Evolutionary conservation across 805 yeast species (phyloP).

Genomic region (Scheffersomyces stipitis): DNA sequence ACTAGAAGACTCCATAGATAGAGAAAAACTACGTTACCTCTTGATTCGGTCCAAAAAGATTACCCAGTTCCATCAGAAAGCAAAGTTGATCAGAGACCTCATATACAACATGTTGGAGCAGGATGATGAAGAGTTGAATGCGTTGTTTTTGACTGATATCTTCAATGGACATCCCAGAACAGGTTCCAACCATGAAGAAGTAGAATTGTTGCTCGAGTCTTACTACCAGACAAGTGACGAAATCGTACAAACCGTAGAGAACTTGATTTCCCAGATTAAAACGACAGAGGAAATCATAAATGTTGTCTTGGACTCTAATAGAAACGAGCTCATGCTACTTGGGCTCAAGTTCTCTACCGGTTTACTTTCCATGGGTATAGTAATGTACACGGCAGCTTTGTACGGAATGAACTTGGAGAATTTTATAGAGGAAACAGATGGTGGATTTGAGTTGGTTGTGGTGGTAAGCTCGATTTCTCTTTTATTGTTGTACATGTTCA

Average conservation of each 20-base stretch:
- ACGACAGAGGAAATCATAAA: conserved; percentile 95
- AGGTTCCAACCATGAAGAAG: conserved; percentile 75
- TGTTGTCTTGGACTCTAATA: conserved; percentile 87
- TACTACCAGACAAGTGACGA: conserved; percentile 91
- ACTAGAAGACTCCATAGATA: conserved; percentile 78
- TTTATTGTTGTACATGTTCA: conserved; percentile 47
- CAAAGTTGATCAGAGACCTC: conserved; percentile 75
- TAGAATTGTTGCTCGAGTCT: conserved; percentile 86
- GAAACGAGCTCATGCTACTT: conserved; percentile 88
- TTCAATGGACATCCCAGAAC: conserved; percentile 43
- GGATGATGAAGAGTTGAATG: conserved; percentile 85
- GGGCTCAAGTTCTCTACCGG: conserved; percentile 84
- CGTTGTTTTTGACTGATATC: conserved; percentile 71
- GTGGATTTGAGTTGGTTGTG: conserved; percentile 58
- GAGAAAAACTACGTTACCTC: conserved; percentile 73
- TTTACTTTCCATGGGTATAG: conserved; percentile 75
- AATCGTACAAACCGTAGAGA: conserved; percentile 86
- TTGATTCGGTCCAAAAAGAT: conserved; percentile 83
- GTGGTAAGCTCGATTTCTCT: conserved; percentile 44
- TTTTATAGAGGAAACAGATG: conserved; percentile 77
- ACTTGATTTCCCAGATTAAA: conserved; percentile 73
- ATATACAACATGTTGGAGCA: conserved; percentile 82
- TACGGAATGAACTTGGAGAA: conserved; percentile 97
- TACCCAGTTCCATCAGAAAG: conserved; percentile 81
- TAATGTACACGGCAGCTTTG: conserved; percentile 77